Percentiles rank a stretch among this genome's conserved stretches.
Evolutionary conservation across 202 grass and related monocot genomes (phyloP).

Genomic region (Eragrostis tef): DNA sequence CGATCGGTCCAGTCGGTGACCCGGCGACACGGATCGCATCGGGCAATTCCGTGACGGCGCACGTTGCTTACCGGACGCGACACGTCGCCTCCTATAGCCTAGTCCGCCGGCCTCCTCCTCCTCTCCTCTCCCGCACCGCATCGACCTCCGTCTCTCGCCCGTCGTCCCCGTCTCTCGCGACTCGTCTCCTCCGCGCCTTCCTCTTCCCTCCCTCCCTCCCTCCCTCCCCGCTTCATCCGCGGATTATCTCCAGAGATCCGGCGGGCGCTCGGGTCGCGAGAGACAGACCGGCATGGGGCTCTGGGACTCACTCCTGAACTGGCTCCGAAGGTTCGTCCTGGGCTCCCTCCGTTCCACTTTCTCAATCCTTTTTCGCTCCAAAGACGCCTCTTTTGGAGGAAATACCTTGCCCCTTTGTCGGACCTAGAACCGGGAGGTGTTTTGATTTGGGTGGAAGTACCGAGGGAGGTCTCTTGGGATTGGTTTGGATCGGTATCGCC

Average conservation of each 20-base stretch:
- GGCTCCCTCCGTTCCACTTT: neutral
- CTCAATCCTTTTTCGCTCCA: neutral
- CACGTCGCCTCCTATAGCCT: neutral
- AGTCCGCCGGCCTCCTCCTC: neutral
- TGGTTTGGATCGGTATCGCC: neutral
- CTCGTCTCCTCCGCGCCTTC: neutral
- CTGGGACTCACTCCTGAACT: constrained; percentile 89
- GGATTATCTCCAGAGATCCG: constrained; percentile 46
- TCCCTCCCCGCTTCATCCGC: constrained; percentile 17
- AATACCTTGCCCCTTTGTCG: neutral
- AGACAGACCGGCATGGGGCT: constrained; percentile 67
- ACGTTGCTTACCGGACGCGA: constrained; percentile 1
- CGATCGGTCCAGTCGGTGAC: neutral
- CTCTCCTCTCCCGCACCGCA: neutral
- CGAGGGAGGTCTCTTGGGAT: neutral
- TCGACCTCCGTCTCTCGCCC: neutral
- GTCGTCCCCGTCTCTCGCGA: neutral
- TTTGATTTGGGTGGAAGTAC: neutral
- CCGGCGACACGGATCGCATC: neutral
- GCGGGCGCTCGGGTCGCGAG: neutral
- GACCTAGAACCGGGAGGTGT: neutral
- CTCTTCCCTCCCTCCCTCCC: constrained; percentile 8
- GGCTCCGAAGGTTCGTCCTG: constrained; percentile 80
- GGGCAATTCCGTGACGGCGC: neutral
- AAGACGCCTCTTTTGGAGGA: neutral